A percentile compares a stretch with the other conserved stretches of the same genome.
Evolutionary conservation across 805 yeast genomes (phyloP).

Genomic region (Zygotorulaspora sp.): DNA sequence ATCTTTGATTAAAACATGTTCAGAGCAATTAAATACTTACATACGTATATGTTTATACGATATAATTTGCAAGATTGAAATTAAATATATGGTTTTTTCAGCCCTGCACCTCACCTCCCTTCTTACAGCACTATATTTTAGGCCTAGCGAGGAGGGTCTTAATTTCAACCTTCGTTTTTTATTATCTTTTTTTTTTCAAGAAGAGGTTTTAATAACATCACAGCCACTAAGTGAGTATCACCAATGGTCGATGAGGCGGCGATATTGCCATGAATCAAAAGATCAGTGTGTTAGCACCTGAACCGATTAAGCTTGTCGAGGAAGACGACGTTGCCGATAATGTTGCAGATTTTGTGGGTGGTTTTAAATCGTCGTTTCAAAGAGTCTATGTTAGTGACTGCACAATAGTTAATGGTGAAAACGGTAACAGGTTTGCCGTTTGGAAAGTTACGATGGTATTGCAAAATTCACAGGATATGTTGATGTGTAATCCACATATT

Average conservation of each 20-base stretch:
- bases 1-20: conserved; percentile 25
- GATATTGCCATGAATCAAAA: conserved; percentile 5
- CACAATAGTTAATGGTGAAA: conserved; percentile 28
- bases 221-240: too few relatives aligned
- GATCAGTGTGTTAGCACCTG: conserved; percentile 20
- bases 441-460: conserved; percentile 29
- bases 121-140: too few relatives aligned
- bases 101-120: too few relatives aligned
- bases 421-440: conserved; percentile 26
- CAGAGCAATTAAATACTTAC: too few relatives aligned
- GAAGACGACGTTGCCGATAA: conserved; percentile 12
- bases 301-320: conserved; percentile 26
- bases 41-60: too few relatives aligned
- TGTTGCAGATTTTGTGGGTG: background rate
- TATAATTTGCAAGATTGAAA: too few relatives aligned
- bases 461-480: conserved; percentile 8
- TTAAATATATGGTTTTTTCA: too few relatives aligned
- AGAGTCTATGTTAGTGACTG: conserved; percentile 26
- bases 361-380: conserved; percentile 10
- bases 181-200: too few relatives aligned
- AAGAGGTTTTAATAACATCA: too few relatives aligned
- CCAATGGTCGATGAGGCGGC: too few relatives aligned
- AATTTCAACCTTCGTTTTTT: too few relatives aligned
- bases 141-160: too few relatives aligned
- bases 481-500: conserved; percentile 28